These are phyloP conservation scores for Bacidia rubella DNA, from an alignment of 495 filamentous ascomycete species.

Conservation along the genomic window DNA sequence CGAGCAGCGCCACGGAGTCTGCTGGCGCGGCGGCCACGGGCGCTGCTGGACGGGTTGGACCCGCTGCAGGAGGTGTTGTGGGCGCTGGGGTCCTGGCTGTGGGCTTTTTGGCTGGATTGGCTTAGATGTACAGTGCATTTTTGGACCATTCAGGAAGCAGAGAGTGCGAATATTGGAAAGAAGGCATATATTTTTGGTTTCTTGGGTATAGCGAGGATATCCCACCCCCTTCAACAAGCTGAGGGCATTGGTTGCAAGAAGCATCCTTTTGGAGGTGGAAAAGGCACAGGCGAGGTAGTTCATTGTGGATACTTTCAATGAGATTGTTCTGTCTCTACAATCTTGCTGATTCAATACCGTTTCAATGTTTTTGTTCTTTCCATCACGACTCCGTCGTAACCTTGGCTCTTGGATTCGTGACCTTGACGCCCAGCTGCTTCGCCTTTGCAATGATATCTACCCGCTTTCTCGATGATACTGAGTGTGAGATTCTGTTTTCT, in stretches of 20 bases:
- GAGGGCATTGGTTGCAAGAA: no score
- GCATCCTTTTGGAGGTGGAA: not conserved
- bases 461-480: constrained; percentile 95
- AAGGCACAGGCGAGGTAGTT: not conserved
- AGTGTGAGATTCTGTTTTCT: constrained; percentile 72
- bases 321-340: not conserved
- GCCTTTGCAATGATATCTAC: constrained; percentile 91
- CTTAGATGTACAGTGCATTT: not conserved
- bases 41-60: not conserved
- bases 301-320: not conserved
- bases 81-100: not conserved
- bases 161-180: no score
- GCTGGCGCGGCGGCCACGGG: constrained; percentile 1
- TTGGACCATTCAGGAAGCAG: no score
- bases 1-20: not conserved
- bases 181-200: no score
- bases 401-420: constrained; percentile 97
- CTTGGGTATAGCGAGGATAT: no score
- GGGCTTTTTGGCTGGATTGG: not conserved
- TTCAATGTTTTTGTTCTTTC: not conserved
- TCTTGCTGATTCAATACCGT: not conserved
- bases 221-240: no score
- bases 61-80: not conserved
- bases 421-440: constrained; percentile 95
- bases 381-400: constrained; percentile 90